phyloP scores from a whole-genome alignment of 2,329 filamentous ascomycete genomes.

The Claviceps spartinae region DNA sequence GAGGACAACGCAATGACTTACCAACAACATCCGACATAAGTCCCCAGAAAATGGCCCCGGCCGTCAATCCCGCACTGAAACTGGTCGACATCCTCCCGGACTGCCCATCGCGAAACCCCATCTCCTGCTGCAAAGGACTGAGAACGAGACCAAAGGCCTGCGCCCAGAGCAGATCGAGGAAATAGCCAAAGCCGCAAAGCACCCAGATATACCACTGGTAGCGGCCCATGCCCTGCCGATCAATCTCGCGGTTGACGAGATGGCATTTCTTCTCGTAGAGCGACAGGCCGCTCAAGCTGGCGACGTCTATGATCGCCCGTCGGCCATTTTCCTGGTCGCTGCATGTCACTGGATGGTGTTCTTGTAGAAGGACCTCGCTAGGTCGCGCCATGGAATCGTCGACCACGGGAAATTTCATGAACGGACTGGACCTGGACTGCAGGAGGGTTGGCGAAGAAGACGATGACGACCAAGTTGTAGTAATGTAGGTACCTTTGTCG shows the following conservation, averaged over 20 bases:
- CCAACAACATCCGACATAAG: conserved; percentile 37
- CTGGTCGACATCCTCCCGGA: conserved; percentile 37
- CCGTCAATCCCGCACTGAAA: conserved; percentile 31
- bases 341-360: background rate
- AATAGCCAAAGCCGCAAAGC: conserved; percentile 40
- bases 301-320: conserved; percentile 3
- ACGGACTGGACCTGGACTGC: too few relatives aligned
- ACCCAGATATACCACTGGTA: conserved; percentile 40
- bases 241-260: conserved; percentile 30
- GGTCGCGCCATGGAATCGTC: too few relatives aligned
- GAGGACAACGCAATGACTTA: conserved; percentile 3
- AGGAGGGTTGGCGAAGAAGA: too few relatives aligned
- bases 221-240: conserved; percentile 36
- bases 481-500: too few relatives aligned
- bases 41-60: conserved; percentile 41
- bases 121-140: conserved; percentile 40
- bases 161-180: conserved; percentile 43
- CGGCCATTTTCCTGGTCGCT: background rate
- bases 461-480: too few relatives aligned
- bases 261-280: conserved; percentile 23
- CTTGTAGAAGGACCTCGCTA: background rate
- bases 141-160: conserved; percentile 43
- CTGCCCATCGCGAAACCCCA: conserved; percentile 30
- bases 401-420: too few relatives aligned
- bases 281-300: conserved; percentile 11